These are phyloP conservation scores for Morella rubra DNA, from an alignment of 306 rosid genomes.

Conservation along the genomic window DNA sequence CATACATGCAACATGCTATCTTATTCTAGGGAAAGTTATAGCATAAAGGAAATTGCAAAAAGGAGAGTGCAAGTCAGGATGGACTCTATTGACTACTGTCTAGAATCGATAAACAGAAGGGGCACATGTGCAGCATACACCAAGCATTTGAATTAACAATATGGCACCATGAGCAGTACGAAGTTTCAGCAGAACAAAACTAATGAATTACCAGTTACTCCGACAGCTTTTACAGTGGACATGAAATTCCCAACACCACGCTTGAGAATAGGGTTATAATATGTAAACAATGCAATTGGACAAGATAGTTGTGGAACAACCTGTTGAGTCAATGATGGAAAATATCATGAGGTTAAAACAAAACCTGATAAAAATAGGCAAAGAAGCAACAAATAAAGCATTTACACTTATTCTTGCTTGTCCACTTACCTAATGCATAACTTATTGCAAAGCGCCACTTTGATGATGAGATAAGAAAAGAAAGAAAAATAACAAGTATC, in stretches of 20 bases:
- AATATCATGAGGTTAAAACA: conserved; percentile 3
- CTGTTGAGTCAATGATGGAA: conserved; percentile 42
- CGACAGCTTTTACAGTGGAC: conserved; percentile 64
- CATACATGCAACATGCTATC: not conserved
- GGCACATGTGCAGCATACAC: not conserved
- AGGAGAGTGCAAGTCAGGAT: not conserved
- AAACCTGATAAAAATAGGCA: not conserved
- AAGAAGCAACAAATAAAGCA: not conserved
- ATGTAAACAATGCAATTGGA: conserved; percentile 82
- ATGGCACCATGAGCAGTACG: conserved; percentile 16
- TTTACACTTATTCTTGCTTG: not conserved
- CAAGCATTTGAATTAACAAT: conserved; percentile 7
- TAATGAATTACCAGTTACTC: conserved; percentile 63
- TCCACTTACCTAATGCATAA: not conserved
- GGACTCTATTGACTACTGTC: not conserved
- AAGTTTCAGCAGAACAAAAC: conserved; percentile 15
- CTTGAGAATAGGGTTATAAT: conserved; percentile 90
- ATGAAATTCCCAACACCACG: conserved; percentile 74
- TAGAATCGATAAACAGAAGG: not conserved
- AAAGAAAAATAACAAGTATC: not conserved
- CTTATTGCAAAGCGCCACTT: not conserved
- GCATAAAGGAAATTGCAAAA: not conserved
- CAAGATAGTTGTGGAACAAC: conserved; percentile 82
- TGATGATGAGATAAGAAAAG: not conserved
- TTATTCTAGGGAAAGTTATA: not conserved